Base-by-base conservation (phyloP, 2,329 filamentous ascomycete genomes). In the Dactylonectria macrodidyma region DNA sequence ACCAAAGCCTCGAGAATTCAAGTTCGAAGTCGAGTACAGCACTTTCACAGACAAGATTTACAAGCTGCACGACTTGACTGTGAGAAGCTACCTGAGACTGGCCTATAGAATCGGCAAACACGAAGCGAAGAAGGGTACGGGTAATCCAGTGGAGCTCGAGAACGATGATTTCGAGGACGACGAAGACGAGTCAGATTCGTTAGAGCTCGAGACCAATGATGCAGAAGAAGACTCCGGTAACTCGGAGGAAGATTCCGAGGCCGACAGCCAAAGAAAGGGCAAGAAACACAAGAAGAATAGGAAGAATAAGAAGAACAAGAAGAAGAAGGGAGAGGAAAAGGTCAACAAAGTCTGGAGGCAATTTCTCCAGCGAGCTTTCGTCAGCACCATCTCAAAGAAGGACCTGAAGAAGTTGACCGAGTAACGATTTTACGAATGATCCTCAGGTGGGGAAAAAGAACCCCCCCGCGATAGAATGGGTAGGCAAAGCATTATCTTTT, bases 11-110 rank as follows among this genome's bases (percentile, higher is more conserved):
- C 88, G 84, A 50, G 82, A 88, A 38, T 94, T 98, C 79, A 78
- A 85, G 16, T 98, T 90, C 77, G 88, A 97, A 77, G 85, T 97
- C 56, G 94, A 97, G 79, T 99, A 99, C 79, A 91, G 91, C 78
- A 98, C 95, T 0, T 91, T 89, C 62, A 88, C 91, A 24, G 95
- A 98, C 78, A 82, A 89, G 65, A 80, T 92, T 1, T 98, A 95
- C 78, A 88, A 89, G 68, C 81, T 98, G 74, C 85, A 89, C 50
- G 95, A 98, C 80, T 83, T 99, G 79, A 98, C 95, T 0, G 93
- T 98, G 59, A 87, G 89, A 69, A 97, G 90, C 78, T 93, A 93
- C 78, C 84, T 98, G 51, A 88, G 93, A 68, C 86, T 98, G 55
- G 96, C 96, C 11, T 89, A 91, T 70, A 87, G 91, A 62, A 97